phyloP scores from a whole-genome alignment of 805 yeast genomes.

The Nakazawaea pomicola region DNA sequence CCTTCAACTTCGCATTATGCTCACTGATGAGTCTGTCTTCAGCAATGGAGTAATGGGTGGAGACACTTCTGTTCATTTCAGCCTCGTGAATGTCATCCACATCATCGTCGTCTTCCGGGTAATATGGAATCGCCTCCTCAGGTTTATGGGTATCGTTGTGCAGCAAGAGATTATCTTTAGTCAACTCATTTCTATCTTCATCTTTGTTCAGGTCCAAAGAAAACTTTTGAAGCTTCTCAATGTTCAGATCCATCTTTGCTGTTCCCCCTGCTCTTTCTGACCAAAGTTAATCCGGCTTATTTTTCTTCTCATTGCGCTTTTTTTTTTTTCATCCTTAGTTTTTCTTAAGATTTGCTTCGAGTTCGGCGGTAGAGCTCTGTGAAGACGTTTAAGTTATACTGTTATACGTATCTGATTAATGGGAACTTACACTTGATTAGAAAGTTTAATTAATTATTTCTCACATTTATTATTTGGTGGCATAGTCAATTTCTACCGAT shows the following conservation, averaged over 20 bases:
- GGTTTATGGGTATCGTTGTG: conserved; percentile 4
- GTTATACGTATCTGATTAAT: too few species aligned
- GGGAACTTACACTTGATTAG: too few species aligned
- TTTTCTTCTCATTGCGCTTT: too few species aligned
- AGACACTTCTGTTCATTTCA: conserved; percentile 15
- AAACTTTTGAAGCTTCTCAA: background rate
- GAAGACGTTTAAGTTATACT: too few species aligned
- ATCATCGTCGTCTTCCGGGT: conserved; percentile 3
- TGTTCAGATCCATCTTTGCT: background rate
- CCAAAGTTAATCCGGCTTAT: too few species aligned
- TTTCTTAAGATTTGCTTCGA: too few species aligned
- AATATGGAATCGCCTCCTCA: too few species aligned
- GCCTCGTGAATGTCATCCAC: conserved; percentile 7
- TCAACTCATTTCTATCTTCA: background rate
- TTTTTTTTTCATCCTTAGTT: too few species aligned
- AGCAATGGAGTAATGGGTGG: conserved; percentile 58
- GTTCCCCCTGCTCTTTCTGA: background rate
- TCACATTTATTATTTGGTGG: background rate
- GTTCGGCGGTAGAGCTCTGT: too few species aligned
- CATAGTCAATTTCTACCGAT: background rate
- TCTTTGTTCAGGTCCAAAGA: background rate
- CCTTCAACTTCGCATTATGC: conserved; percentile 61
- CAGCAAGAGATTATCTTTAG: conserved; percentile 8
- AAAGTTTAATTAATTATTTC: too few species aligned
- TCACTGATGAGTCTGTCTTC: conserved; percentile 63